Conservation (phyloP, 805 yeast species). For the Cyberlindnera suaveolens region DNA sequence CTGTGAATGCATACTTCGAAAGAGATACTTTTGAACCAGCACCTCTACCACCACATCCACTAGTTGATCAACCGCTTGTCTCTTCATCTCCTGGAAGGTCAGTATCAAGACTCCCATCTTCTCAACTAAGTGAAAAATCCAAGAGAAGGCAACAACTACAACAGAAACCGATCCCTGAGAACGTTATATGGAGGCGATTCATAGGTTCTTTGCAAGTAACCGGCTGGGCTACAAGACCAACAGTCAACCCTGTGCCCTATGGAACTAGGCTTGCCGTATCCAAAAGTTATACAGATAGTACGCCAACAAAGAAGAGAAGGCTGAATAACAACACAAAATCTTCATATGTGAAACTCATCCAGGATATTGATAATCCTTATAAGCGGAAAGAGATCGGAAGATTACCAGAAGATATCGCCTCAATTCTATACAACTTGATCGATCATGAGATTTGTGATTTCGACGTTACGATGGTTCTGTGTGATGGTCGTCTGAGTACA, state of each 20-base stretch:
- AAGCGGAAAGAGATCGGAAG: slow-evolving; percentile 64
- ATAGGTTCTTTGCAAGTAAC: slow-evolving; percentile 56
- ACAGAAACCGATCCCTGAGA: not conserved
- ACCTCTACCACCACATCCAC: not conserved
- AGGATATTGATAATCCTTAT: slow-evolving; percentile 19
- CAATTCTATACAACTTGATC: slow-evolving; percentile 57
- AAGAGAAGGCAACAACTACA: not conserved
- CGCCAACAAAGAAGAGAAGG: slow-evolving; percentile 14
- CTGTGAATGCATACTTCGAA: slow-evolving; percentile 38
- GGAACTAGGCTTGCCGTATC: slow-evolving; percentile 37
- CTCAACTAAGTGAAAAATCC: not conserved
- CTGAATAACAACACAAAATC: slow-evolving; percentile 24
- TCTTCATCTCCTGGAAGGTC: not conserved
- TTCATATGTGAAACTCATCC: slow-evolving; percentile 28
- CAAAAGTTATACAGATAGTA: slow-evolving; percentile 28
- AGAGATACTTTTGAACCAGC: not conserved
- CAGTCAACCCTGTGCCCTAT: slow-evolving; percentile 38
- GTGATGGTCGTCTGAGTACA: slow-evolving; percentile 51
- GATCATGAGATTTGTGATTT: slow-evolving; percentile 49
- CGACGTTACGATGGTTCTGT: slow-evolving; percentile 50
- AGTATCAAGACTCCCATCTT: not conserved
- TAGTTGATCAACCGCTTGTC: not conserved
- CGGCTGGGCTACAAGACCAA: slow-evolving; percentile 72
- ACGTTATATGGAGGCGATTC: slow-evolving; percentile 34
- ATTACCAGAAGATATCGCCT: slow-evolving; percentile 62